phyloP scores from a whole-genome alignment of 345 rosid genomes.

The Arabidopsis arenosa region DNA sequence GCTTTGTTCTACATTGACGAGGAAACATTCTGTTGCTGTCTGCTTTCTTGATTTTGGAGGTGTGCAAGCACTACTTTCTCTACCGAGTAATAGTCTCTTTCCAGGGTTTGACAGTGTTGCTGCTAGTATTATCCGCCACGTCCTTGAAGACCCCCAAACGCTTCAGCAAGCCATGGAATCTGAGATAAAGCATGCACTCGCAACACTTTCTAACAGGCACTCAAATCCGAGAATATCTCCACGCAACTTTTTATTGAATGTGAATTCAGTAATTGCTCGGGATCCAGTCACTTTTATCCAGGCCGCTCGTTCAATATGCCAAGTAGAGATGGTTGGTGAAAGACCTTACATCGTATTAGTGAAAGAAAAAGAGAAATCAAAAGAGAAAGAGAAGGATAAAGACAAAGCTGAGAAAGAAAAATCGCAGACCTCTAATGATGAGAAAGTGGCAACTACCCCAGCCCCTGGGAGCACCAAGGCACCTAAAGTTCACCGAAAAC shows the following conservation, averaged over 20 bases:
- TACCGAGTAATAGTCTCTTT: conserved; percentile 88
- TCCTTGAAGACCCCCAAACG: conserved; percentile 96
- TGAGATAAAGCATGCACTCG: conserved; percentile 85
- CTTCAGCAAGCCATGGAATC: conserved; percentile 98
- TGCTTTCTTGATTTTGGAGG: conserved; percentile 90
- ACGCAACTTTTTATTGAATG: conserved; percentile 70
- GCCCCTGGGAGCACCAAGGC: conserved; percentile 66
- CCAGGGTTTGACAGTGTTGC: conserved; percentile 91
- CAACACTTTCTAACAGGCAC: conserved; percentile 82
- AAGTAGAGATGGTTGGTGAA: conserved; percentile 95
- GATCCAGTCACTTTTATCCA: conserved; percentile 85
- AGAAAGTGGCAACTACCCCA: conserved; percentile 53
- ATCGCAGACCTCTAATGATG: conserved; percentile 58
- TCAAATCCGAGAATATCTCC: conserved; percentile 80
- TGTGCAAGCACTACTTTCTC: conserved; percentile 71
- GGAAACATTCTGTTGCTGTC: conserved; percentile 78
- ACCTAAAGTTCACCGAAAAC: conserved; percentile 73
- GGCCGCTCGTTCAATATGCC: conserved; percentile 84
- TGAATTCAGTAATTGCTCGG: conserved; percentile 80
- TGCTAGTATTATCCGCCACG: conserved; percentile 84
- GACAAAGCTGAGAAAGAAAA: conserved; percentile 76
- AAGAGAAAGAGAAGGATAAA: conserved; percentile 74
- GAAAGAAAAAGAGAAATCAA: conserved; percentile 89
- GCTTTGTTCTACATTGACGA: conserved; percentile 85
- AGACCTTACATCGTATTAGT: conserved; percentile 82